A percentile compares a stretch with the other conserved stretches of the same genome.
Conservation (phyloP, 2,329 filamentous ascomycete genomes). For the Orbilia javanica region DNA sequence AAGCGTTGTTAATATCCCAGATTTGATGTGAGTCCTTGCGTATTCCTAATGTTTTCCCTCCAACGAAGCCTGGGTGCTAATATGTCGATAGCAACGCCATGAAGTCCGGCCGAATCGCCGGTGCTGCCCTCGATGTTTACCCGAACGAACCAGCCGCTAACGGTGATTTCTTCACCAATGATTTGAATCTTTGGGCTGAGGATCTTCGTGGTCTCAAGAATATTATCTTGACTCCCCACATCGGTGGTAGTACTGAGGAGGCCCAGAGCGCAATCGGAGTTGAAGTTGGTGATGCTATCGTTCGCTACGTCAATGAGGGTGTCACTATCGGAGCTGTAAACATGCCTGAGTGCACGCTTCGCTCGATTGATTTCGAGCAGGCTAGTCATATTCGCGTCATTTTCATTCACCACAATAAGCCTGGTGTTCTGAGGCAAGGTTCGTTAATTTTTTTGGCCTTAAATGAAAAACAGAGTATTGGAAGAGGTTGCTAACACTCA, state of each 20-base stretch:
- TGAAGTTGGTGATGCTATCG: constrained; percentile 88
- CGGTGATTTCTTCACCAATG: constrained; percentile 90
- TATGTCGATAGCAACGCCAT: constrained; percentile 73
- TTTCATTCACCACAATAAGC: constrained; percentile 96
- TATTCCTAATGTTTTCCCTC: not conserved
- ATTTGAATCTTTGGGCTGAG: constrained; percentile 84
- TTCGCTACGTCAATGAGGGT: constrained; percentile 96
- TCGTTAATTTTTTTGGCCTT: constrained; percentile 53
- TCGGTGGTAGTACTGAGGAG: constrained; percentile 97
- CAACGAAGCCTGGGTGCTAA: not conserved
- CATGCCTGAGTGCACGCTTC: constrained; percentile 91
- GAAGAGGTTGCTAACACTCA: not conserved
- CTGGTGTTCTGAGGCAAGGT: constrained; percentile 90
- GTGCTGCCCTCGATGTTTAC: constrained; percentile 96
- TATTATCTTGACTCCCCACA: constrained; percentile 94
- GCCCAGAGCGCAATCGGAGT: constrained; percentile 95
- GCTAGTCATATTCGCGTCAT: constrained; percentile 90
- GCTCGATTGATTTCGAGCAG: constrained; percentile 90
- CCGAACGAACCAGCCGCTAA: constrained; percentile 94
- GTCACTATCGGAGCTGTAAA: constrained; percentile 90
- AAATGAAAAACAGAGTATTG: constrained; percentile 2
- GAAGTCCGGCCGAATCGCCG: constrained; percentile 86
- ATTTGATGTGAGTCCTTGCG: constrained; percentile 72
- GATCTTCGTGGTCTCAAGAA: constrained; percentile 89
- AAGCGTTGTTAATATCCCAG: constrained; percentile 92